Percentiles rank a stretch among this genome's conserved stretches.
Evolutionary conservation across 2,329 filamentous ascomycete genomes (phyloP).

Genomic region (Neofusicoccum umdonicola): DNA sequence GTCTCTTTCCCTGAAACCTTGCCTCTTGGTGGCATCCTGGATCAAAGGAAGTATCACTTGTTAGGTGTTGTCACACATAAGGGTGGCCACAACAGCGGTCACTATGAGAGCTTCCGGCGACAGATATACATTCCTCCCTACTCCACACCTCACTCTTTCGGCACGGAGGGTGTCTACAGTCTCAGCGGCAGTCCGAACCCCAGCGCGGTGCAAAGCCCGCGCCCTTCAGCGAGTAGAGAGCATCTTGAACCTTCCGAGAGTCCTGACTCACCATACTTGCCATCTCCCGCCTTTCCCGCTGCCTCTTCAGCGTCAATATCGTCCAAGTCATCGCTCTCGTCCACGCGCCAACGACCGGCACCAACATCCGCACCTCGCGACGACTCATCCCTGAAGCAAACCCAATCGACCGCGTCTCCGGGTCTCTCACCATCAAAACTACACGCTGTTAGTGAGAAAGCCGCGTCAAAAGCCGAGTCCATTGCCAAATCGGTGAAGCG

Average conservation of each 20-base stretch:
- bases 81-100: slow-evolving; percentile 90
- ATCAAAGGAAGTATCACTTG: slow-evolving; percentile 77
- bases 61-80: slow-evolving; percentile 90
- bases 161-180: slow-evolving; percentile 67
- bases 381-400: slow-evolving; percentile 20
- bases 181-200: slow-evolving; percentile 51
- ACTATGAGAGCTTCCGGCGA: slow-evolving; percentile 93
- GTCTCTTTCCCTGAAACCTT: slow-evolving; percentile 88
- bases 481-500: slow-evolving; percentile 51
- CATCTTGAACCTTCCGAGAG: slow-evolving; percentile 23
- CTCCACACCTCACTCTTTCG: slow-evolving; percentile 78
- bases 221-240: slow-evolving; percentile 23
- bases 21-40: slow-evolving; percentile 73
- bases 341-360: slow-evolving; percentile 2
- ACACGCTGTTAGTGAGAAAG: slow-evolving; percentile 13
- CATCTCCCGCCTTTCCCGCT: slow-evolving; percentile 6
- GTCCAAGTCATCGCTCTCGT: slow-evolving; percentile 13
- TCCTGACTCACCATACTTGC: background rate
- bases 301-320: slow-evolving; percentile 2
- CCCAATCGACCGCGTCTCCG: background rate
- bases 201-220: slow-evolving; percentile 39
- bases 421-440: background rate
- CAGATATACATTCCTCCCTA: slow-evolving; percentile 78
- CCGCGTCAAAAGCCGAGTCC: slow-evolving; percentile 31
- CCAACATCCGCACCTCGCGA: slow-evolving; percentile 4